Conservation (phyloP, 2,329 filamentous ascomycete species). For the Daldinia sp. region DNA sequence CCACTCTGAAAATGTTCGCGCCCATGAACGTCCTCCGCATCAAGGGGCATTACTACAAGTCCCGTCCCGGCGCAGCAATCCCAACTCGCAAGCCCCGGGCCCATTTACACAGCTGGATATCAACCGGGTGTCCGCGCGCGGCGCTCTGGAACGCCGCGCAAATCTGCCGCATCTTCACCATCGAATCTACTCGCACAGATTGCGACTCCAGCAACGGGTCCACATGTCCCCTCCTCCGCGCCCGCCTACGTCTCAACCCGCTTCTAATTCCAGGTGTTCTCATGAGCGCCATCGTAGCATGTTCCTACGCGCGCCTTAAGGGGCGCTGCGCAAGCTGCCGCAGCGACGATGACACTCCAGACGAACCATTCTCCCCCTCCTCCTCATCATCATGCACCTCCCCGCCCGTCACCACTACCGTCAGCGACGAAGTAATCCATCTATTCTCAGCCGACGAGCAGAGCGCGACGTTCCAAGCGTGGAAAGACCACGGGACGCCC, state of each 20-base stretch:
- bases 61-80: conserved; percentile 27
- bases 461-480: conserved; percentile 28
- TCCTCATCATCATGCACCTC: neutral
- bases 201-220: neutral
- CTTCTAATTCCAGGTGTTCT: conserved; percentile 42
- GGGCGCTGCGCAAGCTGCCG: conserved; percentile 32
- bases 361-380: too few relatives aligned
- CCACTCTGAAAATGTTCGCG: conserved; percentile 39
- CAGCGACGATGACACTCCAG: neutral
- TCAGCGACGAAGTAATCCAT: conserved; percentile 25
- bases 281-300: conserved; percentile 40
- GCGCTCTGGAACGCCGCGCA: conserved; percentile 45
- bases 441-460: conserved; percentile 30
- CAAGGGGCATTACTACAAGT: conserved; percentile 40
- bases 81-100: conserved; percentile 25
- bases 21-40: conserved; percentile 41
- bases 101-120: conserved; percentile 38
- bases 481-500: conserved; percentile 27
- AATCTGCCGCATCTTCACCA: conserved; percentile 40
- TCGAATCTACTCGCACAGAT: conserved; percentile 22
- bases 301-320: conserved; percentile 37
- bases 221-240: neutral
- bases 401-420: neutral
- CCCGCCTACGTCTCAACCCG: conserved; percentile 40
- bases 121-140: conserved; percentile 31